phyloP scores from a whole-genome alignment of 2,329 filamentous ascomycete species.

The Torrubiella hemipterigena region DNA sequence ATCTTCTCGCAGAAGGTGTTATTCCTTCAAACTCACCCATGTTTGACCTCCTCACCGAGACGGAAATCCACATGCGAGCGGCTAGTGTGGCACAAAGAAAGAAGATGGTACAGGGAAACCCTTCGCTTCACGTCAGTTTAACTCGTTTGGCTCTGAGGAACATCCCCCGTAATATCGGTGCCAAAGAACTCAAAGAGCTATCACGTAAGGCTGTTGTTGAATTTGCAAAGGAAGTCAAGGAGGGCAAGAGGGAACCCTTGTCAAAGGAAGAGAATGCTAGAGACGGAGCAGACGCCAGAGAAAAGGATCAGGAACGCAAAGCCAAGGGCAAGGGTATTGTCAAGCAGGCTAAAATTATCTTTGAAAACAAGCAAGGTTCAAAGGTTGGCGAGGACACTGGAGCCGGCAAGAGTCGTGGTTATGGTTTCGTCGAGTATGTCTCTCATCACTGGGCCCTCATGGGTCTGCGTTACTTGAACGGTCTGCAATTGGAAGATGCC shows the following conservation, averaged over 20 bases:
- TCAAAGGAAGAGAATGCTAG: slow-evolving; percentile 82
- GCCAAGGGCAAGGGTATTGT: slow-evolving; percentile 77
- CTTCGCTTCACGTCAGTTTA: slow-evolving; percentile 75
- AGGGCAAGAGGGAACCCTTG: slow-evolving; percentile 60
- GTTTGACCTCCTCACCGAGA: slow-evolving; percentile 61
- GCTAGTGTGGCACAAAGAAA: slow-evolving; percentile 79
- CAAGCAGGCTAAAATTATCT: slow-evolving; percentile 87
- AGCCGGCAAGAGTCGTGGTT: slow-evolving; percentile 76
- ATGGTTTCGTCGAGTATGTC: slow-evolving; percentile 94
- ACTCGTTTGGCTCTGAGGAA: slow-evolving; percentile 89
- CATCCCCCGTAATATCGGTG: slow-evolving; percentile 68
- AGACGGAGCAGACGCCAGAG: slow-evolving; percentile 67
- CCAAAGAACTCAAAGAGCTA: slow-evolving; percentile 82
- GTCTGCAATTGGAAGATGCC: slow-evolving; percentile 46
- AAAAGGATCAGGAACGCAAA: slow-evolving; percentile 70
- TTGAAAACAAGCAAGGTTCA: slow-evolving; percentile 73
- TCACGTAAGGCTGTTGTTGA: slow-evolving; percentile 88
- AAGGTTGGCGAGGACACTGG: slow-evolving; percentile 70
- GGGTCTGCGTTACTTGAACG: slow-evolving; percentile 89
- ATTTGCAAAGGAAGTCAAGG: slow-evolving; percentile 82
- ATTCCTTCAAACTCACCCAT: slow-evolving; percentile 68
- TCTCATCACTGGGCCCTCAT: slow-evolving; percentile 91
- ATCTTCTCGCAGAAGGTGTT: slow-evolving; percentile 75
- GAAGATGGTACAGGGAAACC: slow-evolving; percentile 82
- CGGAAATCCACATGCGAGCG: slow-evolving; percentile 80